phyloP scores from a whole-genome alignment of 768 basidiomycete species.

The Leccinum ochraceum region DNA sequence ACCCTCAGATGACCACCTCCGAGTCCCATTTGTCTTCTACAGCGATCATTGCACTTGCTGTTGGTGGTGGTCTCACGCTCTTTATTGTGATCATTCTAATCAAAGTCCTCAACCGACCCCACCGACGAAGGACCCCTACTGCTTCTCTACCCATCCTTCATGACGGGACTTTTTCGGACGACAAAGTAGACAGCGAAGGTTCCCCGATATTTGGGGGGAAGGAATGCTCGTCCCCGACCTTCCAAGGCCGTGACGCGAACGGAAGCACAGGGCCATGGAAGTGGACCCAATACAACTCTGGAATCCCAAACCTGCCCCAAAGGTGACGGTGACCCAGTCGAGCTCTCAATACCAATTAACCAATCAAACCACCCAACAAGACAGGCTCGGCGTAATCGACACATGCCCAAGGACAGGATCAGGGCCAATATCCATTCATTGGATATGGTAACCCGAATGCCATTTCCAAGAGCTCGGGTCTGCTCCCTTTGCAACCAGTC shows the following conservation, averaged over 20 bases:
- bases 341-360: slow-evolving; percentile 19
- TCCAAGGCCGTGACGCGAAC: slow-evolving; percentile 33
- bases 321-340: slow-evolving; percentile 25
- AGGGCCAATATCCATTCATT: slow-evolving; percentile 24
- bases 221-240: slow-evolving; percentile 49
- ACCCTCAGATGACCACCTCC: slow-evolving; percentile 12
- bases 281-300: slow-evolving; percentile 57
- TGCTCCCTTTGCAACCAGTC: slow-evolving; percentile 40
- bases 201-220: slow-evolving; percentile 81
- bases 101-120: slow-evolving; percentile 51
- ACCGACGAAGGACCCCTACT: slow-evolving; percentile 53
- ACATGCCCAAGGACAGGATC: slow-evolving; percentile 17
- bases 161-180: slow-evolving; percentile 50
- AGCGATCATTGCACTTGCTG: slow-evolving; percentile 52
- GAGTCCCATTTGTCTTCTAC: slow-evolving; percentile 44
- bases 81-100: slow-evolving; percentile 49
- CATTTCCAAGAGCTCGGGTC: slow-evolving; percentile 28
- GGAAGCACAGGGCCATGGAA: slow-evolving; percentile 51
- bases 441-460: slow-evolving; percentile 26
- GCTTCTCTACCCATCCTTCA: slow-evolving; percentile 76
- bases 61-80: slow-evolving; percentile 51
- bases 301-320: slow-evolving; percentile 29
- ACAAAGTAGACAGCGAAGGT: slow-evolving; percentile 49
- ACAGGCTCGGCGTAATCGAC: slow-evolving; percentile 11
- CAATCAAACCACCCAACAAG: slow-evolving; percentile 7